Evolutionary conservation across 2,329 filamentous ascomycete species (phyloP), one percentile per base, ranked within the genome.

Genomic region (Neofusicoccum umdonicola): DNA sequence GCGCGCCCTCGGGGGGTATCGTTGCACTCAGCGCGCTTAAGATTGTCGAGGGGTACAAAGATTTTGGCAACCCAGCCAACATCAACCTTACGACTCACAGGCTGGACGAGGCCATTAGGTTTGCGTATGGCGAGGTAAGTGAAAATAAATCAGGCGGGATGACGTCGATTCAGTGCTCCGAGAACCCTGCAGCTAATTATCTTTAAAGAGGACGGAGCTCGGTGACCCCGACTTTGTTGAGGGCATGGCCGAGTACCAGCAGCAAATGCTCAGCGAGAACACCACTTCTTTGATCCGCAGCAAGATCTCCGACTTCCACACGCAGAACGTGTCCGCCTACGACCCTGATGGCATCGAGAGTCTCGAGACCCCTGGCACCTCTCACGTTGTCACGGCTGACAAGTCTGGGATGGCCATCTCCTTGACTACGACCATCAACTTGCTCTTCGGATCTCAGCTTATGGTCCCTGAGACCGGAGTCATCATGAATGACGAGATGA

Each of bases 41-140:
- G 73, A 92, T 89, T 37, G 84, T 97, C 76, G 89, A 94, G 75
- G 90, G 91, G 17, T 96, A 92, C 71, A 78, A 85, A 0, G 76
- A 80, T 42, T 87, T 94, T 54, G 88, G 86, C 17, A 78, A 86
- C 1, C 77, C 80, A 1, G 79, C 85, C 48, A 79, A 77, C 17
- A 68, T 85, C 19, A 88, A 92, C 69, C 79, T 96, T 0, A 92
- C 88, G 42, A 89, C 89, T 0, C 95, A 98, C 77, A 87, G 91
- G 13, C 84, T 97, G 68, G 87, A 92, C 72, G 95, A 98, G 81
- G 90, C 93, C 12, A 92, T 97, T 80, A 86, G 92, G 22, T 98
- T 96, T 75, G 93, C 87, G 2, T 98, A 97, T 74, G 93, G 89
- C 42, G 76, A 82, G 60, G 68, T 68, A 44, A 45, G 68, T 63